phyloP scores from a whole-genome alignment of 2,329 filamentous ascomycete species.

The Neonectria coccinea region DNA sequence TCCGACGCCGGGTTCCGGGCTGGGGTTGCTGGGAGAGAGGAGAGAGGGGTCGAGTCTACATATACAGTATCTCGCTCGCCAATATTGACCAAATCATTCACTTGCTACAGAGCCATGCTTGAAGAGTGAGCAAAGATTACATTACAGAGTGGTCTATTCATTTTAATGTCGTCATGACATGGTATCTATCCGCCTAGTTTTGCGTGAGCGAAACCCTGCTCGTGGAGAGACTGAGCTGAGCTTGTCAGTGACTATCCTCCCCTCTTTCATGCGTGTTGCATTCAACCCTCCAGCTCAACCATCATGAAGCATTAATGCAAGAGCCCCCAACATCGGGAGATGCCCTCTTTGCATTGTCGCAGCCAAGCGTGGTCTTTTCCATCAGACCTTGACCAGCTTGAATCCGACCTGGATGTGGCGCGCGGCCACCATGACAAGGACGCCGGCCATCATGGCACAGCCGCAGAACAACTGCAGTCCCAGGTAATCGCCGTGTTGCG shows the following conservation, averaged over 20 bases:
- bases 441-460: slow-evolving; percentile 55
- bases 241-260: neutral
- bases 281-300: neutral
- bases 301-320: slow-evolving; percentile 2
- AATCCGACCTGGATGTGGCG: slow-evolving; percentile 53
- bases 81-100: neutral
- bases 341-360: neutral
- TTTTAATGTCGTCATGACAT: slow-evolving; percentile 1
- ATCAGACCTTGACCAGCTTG: slow-evolving; percentile 50
- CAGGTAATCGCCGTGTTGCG: slow-evolving; percentile 64
- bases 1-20: neutral
- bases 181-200: slow-evolving; percentile 14
- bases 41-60: neutral
- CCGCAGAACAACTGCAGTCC: slow-evolving; percentile 76
- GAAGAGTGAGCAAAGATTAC: neutral
- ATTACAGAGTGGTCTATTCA: slow-evolving; percentile 1
- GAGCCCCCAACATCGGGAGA: neutral
- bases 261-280: slow-evolving; percentile 13
- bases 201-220: slow-evolving; percentile 2
- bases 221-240: slow-evolving; percentile 1
- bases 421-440: slow-evolving; percentile 46
- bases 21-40: neutral
- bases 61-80: neutral
- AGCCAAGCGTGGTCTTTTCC: neutral
- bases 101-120: neutral